Conservation (phyloP, 1,284 basidiomycete species). For the Schizophyllum commune region DNA sequence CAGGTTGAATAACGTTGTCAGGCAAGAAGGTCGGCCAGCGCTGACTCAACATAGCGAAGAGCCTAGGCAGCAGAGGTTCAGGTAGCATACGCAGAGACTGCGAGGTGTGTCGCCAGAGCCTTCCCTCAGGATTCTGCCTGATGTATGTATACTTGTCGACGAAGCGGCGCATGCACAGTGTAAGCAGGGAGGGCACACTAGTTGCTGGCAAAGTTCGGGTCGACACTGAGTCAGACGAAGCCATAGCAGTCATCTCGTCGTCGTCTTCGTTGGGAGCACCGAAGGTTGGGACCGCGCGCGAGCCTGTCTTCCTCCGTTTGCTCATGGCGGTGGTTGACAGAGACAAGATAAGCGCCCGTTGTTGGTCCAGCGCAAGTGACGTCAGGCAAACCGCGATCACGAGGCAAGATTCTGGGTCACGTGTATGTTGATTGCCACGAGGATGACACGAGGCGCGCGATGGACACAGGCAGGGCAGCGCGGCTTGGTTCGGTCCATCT, state of each 20-base stretch:
- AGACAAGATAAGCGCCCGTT: neutral
- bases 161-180: slow-evolving; percentile 45
- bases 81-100: slow-evolving; percentile 41
- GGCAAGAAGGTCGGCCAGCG: slow-evolving; percentile 43
- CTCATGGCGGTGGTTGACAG: neutral
- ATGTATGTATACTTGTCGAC: slow-evolving; percentile 30
- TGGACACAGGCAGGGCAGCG: neutral
- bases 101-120: slow-evolving; percentile 31
- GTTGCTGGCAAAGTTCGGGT: slow-evolving; percentile 28
- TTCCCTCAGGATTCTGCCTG: slow-evolving; percentile 29
- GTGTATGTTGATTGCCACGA: neutral
- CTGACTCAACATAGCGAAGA: slow-evolving; percentile 43
- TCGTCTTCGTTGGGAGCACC: slow-evolving; percentile 38
- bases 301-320: neutral
- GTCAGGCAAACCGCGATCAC: neutral
- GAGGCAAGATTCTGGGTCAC: neutral
- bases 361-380: neutral
- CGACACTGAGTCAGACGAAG: slow-evolving; percentile 46
- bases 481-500: neutral
- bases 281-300: slow-evolving; percentile 11
- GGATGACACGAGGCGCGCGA: neutral
- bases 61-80: slow-evolving; percentile 38
- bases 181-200: slow-evolving; percentile 35
- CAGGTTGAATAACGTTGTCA: slow-evolving; percentile 44
- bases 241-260: slow-evolving; percentile 19